Evolutionary conservation across 169 alveolate genomes (phyloP), one percentile per base, ranked within the genome.

Genomic region (Plasmodium vinckei): DNA sequence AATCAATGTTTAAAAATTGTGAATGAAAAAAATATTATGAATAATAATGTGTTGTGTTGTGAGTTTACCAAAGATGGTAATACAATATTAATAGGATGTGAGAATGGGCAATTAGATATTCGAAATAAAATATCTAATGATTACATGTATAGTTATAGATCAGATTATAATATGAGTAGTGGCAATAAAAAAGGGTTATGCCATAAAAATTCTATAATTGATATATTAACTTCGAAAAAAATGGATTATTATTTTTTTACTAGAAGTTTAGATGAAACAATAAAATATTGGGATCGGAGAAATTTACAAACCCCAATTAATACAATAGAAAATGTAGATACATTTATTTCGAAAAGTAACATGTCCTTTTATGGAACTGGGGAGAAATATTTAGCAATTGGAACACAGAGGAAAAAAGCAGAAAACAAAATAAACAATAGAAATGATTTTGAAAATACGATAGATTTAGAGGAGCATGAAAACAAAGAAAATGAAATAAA

Each of bases 101-200:
- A 63, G 9, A 75, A 64, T 13, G 88, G 88, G 0, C 75, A 63
- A 6, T 12, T 75, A 17, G 88, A 75, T 15, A 59, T 75, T 23
- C 63, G 88, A 49, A 75, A 75, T 63, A 75, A 75, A 63, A 61
- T 75, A 64, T 75, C 88, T 0, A 75, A 75, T 47, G 88, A 75
- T 46, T 75, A 75, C 49, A 63, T 49, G 57, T 75, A 47, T 27
- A 75, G 75, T 57, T 44, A 33, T 33, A 75, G 65, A 63, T 53
- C 77, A 13, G 56, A 27, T 39, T 33, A 33, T 33, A 33, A 33
- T 33, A 33, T 33, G 42, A 25, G 56, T 27, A 33, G 19, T 13
- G 59, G 59, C 17, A 75, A 46, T 13, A 49, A 46, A 7, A 61
- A 53, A 56, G 46, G 46, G 6, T 1, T 75, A 25, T 10, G 69